Evolutionary conservation across 1,139 yeast species (phyloP).

Genomic region (Arxiozyma slooffiae): DNA sequence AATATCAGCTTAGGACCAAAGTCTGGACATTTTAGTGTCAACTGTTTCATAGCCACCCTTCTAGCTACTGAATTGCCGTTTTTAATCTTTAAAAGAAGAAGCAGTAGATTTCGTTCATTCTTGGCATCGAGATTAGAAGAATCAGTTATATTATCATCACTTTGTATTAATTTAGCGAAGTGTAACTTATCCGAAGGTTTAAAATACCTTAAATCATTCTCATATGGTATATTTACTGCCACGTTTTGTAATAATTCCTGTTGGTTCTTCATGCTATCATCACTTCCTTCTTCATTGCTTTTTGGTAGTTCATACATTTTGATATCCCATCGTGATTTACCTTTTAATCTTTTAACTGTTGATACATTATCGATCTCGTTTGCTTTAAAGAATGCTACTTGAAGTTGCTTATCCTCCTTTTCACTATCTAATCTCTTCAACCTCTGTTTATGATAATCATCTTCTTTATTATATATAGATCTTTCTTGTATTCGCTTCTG

Average conservation of each 20-base stretch:
- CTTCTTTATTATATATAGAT: constrained; percentile 32
- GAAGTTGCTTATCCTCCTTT: constrained; percentile 7
- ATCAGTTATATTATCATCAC: constrained; percentile 21
- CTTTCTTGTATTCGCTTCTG: constrained; percentile 27
- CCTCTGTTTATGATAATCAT: constrained; percentile 37
- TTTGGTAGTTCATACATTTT: constrained; percentile 33
- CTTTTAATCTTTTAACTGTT: constrained; percentile 16
- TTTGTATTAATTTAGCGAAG: constrained; percentile 52
- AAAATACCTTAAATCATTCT: constrained; percentile 53
- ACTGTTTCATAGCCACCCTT: constrained; percentile 57
- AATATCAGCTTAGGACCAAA: constrained; percentile 68
- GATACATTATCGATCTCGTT: not conserved
- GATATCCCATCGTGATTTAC: constrained; percentile 32
- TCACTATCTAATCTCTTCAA: constrained; percentile 24
- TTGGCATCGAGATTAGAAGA: constrained; percentile 37
- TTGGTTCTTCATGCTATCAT: not conserved
- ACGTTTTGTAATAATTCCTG: constrained; percentile 24
- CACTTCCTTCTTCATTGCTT: constrained; percentile 12
- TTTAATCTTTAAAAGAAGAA: constrained; percentile 56
- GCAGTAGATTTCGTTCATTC: constrained; percentile 54
- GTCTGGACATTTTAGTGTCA: constrained; percentile 53
- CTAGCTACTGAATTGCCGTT: constrained; percentile 66
- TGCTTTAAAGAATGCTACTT: not conserved
- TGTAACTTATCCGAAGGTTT: constrained; percentile 64
- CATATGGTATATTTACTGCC: constrained; percentile 49